Percentiles rank a stretch among this genome's conserved stretches.
These are phyloP conservation scores for Achaetomiella virescens DNA, from an alignment of 495 filamentous ascomycete species.

Conservation along the genomic window DNA sequence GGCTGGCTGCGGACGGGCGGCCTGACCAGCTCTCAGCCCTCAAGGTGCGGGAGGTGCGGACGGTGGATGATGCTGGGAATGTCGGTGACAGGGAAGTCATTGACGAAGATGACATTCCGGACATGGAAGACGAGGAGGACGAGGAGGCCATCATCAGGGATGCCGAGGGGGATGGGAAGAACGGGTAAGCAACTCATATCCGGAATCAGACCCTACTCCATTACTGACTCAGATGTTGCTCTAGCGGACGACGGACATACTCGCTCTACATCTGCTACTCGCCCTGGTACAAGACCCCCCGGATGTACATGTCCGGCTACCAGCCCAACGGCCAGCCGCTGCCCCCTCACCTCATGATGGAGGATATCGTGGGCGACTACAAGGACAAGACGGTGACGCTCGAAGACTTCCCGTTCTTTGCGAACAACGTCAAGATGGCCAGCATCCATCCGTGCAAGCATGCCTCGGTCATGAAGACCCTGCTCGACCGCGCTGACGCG, in stretches of 20 bases:
- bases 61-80: constrained; percentile 73
- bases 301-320: constrained; percentile 92
- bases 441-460: constrained; percentile 91
- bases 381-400: constrained; percentile 99
- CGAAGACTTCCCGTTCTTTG: constrained; percentile 93
- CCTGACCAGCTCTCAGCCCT: constrained; percentile 64
- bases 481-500: constrained; percentile 90
- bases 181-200: constrained; percentile 55
- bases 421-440: constrained; percentile 82
- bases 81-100: constrained; percentile 67
- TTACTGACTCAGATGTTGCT: constrained; percentile 1
- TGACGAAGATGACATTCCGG: constrained; percentile 83
- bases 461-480: constrained; percentile 93
- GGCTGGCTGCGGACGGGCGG: constrained; percentile 89
- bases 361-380: constrained; percentile 98
- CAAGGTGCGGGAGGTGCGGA: constrained; percentile 72
- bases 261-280: constrained; percentile 97
- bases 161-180: constrained; percentile 50
- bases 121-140: constrained; percentile 98
- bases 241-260: constrained; percentile 81
- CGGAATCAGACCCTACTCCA: background rate
- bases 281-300: constrained; percentile 92
- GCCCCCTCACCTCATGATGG: constrained; percentile 89
- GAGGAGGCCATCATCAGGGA: constrained; percentile 96
- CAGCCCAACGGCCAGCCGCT: constrained; percentile 75